These are phyloP conservation scores for Salinomyces thailandicus DNA, from an alignment of 2,329 filamentous ascomycete species.

Conservation along the genomic window DNA sequence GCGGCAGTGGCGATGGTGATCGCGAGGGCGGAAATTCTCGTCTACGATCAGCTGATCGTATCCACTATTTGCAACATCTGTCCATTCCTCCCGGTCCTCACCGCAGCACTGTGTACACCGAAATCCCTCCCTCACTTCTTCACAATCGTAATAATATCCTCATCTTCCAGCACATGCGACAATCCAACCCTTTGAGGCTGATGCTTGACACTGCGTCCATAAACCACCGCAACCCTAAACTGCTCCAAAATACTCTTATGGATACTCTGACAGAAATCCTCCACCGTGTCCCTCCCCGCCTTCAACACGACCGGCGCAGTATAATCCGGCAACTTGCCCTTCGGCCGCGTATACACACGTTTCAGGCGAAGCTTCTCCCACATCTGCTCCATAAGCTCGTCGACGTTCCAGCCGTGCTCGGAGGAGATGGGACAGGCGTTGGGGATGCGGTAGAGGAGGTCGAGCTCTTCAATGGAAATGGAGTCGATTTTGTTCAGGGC, in stretches of 20 bases:
- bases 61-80: no score
- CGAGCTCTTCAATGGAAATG: constrained; percentile 94
- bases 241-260: constrained; percentile 93
- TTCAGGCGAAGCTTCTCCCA: constrained; percentile 92
- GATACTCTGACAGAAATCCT: constrained; percentile 97
- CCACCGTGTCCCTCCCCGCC: constrained; percentile 72
- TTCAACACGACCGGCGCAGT: constrained; percentile 80
- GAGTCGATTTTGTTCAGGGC: constrained; percentile 98
- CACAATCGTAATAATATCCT: constrained; percentile 62
- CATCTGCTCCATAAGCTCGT: constrained; percentile 95
- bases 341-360: constrained; percentile 95
- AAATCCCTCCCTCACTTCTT: constrained; percentile 20
- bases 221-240: constrained; percentile 91
- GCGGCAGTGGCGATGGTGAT: no score
- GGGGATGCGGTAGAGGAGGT: constrained; percentile 90
- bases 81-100: no score
- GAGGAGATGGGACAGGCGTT: constrained; percentile 96
- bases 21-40: no score
- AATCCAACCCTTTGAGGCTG: constrained; percentile 93
- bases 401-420: constrained; percentile 90
- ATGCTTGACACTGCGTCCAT: constrained; percentile 96
- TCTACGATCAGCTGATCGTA: no score
- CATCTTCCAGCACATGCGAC: constrained; percentile 81
- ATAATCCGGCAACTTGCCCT: constrained; percentile 91
- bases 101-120: no score